A percentile compares a stretch with the other conserved stretches of the same genome.
Conservation (phyloP, 331 rosid genomes). For the Quercus phellos region DNA sequence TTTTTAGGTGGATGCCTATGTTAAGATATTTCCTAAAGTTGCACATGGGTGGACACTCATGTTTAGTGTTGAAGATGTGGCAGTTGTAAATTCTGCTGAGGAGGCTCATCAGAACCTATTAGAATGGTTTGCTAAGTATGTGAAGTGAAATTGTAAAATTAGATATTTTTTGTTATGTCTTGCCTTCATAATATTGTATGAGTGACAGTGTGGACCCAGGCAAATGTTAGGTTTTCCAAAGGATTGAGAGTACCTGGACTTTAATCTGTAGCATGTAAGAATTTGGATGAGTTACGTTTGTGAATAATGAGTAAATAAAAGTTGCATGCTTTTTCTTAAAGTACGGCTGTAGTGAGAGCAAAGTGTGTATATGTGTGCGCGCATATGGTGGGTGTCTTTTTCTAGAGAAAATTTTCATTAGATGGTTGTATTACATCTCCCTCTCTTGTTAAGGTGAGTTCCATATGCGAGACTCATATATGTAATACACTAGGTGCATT, state of each 20-base stretch:
- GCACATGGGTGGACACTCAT: slow-evolving; percentile 67
- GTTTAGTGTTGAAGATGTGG: slow-evolving; percentile 42
- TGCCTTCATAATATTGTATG: not conserved
- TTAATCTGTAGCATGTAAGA: no score
- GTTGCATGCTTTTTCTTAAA: not conserved
- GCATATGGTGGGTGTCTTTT: no score
- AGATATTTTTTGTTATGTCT: not conserved
- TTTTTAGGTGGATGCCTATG: slow-evolving; percentile 43
- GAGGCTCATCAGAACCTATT: slow-evolving; percentile 54
- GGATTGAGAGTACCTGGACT: no score
- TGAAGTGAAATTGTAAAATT: slow-evolving; percentile 27
- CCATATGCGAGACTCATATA: no score
- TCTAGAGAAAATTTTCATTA: no score
- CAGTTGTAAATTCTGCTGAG: slow-evolving; percentile 47
- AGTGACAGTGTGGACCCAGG: not conserved
- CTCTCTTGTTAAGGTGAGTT: no score
- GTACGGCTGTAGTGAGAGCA: not conserved
- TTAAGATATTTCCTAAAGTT: slow-evolving; percentile 56
- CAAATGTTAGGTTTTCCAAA: not conserved
- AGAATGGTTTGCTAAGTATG: slow-evolving; percentile 47
- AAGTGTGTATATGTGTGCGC: not conserved
- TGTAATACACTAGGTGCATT: no score
- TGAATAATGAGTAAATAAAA: not conserved
- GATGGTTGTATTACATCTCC: no score
- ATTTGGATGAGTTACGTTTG: not conserved